Evolutionary conservation across 2,329 filamentous ascomycete genomes (phyloP).

Genomic region (Xylaria digitata): DNA sequence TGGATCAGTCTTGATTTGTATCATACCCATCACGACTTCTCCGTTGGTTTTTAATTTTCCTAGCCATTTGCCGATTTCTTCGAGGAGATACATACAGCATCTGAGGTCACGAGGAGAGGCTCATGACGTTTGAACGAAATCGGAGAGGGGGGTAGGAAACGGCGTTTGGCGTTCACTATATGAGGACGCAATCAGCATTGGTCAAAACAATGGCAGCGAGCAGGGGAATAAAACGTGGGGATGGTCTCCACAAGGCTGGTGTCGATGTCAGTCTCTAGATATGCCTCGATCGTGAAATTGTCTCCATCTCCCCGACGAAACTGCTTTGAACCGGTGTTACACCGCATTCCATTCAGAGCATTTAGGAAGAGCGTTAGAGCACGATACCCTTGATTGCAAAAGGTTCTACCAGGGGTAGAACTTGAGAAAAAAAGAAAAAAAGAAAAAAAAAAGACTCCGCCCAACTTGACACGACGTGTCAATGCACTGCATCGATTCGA

Average conservation of each 20-base stretch:
- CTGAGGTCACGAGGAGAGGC: constrained; percentile 46
- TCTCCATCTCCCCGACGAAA: constrained; percentile 16
- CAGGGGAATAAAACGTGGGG: constrained; percentile 18
- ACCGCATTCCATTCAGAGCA: constrained; percentile 17
- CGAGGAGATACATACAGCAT: constrained; percentile 46
- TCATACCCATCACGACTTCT: constrained; percentile 51
- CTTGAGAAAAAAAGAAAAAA: constrained; percentile 1
- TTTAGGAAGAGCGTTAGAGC: constrained; percentile 34
- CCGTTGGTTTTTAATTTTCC: constrained; percentile 44
- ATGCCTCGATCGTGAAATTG: constrained; percentile 15
- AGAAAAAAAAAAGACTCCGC: constrained; percentile 14
- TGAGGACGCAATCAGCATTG: constrained; percentile 19
- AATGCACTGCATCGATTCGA: constrained; percentile 51
- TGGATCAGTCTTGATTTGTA: constrained; percentile 50
- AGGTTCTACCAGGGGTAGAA: constrained; percentile 16
- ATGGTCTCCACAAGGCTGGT: constrained; percentile 15
- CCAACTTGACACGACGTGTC: constrained; percentile 37
- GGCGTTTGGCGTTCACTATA: constrained; percentile 46
- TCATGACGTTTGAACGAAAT: constrained; percentile 47
- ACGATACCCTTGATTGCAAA: constrained; percentile 34
- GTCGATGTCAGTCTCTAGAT: constrained; percentile 21
- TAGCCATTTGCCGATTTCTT: constrained; percentile 43
- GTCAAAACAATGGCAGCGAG: constrained; percentile 9
- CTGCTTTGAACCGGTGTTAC: constrained; percentile 26
- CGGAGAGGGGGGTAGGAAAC: constrained; percentile 41